A percentile compares a stretch with the other conserved stretches of the same genome.
These are phyloP conservation scores for Dendrocalamus latiflorus DNA, from an alignment of 202 grass and related monocot species.

Conservation along the genomic window DNA sequence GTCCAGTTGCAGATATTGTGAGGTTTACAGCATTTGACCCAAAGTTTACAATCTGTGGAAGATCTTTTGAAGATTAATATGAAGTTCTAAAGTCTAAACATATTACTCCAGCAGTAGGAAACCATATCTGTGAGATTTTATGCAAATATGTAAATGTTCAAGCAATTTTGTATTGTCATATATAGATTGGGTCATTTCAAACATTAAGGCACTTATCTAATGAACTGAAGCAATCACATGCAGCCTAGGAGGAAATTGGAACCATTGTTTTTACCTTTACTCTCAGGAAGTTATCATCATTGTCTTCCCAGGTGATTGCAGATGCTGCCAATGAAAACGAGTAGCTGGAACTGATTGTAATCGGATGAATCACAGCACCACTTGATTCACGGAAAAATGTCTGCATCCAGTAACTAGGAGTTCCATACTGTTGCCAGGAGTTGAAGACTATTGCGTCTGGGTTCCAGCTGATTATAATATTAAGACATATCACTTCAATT, in stretches of 20 bases:
- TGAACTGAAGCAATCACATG: not conserved
- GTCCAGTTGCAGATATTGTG: slow-evolving; percentile 40
- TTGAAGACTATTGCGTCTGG: slow-evolving; percentile 91
- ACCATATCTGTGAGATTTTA: not conserved
- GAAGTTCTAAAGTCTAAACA: not conserved
- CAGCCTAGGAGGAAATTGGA: slow-evolving; percentile 36
- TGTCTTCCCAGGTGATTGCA: slow-evolving; percentile 58
- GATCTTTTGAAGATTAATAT: not conserved
- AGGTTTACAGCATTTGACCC: slow-evolving; percentile 44
- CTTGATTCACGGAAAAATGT: slow-evolving; percentile 64
- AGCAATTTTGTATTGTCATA: not conserved
- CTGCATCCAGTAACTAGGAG: slow-evolving; percentile 91
- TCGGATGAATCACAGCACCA: slow-evolving; percentile 52
- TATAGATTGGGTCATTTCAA: not conserved
- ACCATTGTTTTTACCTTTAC: slow-evolving; percentile 7
- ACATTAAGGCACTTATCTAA: not conserved
- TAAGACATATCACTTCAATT: not conserved
- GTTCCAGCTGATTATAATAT: slow-evolving; percentile 53
- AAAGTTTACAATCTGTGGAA: slow-evolving; percentile 75
- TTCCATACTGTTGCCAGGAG: slow-evolving; percentile 76
- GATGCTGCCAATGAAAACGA: slow-evolving; percentile 48
- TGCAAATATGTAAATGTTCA: not conserved
- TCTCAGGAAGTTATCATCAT: not conserved
- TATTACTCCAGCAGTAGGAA: not conserved
- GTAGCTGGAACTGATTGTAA: slow-evolving; percentile 41